Conservation (phyloP, 352 stramenopile genomes). For the Proteromonas lacertae region DNA sequence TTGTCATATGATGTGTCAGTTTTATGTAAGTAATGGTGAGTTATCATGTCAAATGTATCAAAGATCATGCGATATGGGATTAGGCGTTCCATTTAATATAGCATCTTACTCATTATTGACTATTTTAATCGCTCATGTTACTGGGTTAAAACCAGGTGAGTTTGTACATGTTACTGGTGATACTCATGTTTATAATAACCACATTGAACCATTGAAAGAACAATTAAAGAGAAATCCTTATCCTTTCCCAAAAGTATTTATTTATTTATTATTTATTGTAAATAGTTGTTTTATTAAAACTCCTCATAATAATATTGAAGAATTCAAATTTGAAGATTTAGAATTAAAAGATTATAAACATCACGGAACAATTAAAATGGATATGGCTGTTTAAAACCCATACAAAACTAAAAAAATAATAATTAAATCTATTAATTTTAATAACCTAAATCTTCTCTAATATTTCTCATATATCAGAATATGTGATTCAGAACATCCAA, state of each 20-base stretch:
- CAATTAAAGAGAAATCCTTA: conserved; percentile 62
- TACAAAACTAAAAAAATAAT: too few relatives aligned
- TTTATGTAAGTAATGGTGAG: conserved; percentile 47
- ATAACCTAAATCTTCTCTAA: too few relatives aligned
- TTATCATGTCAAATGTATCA: conserved; percentile 91
- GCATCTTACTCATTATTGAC: conserved; percentile 89
- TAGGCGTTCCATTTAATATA: conserved; percentile 99
- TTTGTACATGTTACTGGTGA: conserved; percentile 96
- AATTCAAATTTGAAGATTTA: conserved; percentile 80
- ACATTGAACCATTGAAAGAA: conserved; percentile 75
- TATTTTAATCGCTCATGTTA: conserved; percentile 68
- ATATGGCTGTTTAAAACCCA: conserved; percentile 88
- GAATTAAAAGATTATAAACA: conserved; percentile 72
- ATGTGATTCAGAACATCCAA: too few relatives aligned
- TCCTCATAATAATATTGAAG: too few relatives aligned
- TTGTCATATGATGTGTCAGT: conserved; percentile 98
- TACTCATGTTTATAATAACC: conserved; percentile 93
- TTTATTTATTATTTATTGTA: conserved; percentile 28
- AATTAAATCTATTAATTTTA: too few relatives aligned
- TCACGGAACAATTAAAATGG: conserved; percentile 88
- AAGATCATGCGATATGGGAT: conserved; percentile 88
- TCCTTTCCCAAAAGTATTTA: conserved; percentile 66
- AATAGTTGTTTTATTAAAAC: too few relatives aligned
- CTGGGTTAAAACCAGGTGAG: conserved; percentile 53
- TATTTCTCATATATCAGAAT: too few relatives aligned